Base-by-base conservation (phyloP, 805 yeast species). In the Zygotorulaspora florentina region DNA sequence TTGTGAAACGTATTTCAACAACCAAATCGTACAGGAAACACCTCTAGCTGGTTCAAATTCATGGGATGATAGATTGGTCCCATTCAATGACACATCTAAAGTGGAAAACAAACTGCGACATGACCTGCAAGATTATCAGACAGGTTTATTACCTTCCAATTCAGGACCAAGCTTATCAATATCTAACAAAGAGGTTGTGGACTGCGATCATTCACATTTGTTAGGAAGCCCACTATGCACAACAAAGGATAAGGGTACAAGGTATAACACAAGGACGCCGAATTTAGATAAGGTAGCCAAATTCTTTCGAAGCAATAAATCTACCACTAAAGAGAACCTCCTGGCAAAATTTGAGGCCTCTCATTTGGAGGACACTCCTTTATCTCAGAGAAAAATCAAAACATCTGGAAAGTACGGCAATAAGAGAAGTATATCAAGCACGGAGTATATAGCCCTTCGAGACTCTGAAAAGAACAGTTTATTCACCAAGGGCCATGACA, bases 261-360 rank as follows among this genome's bases (percentile, higher is more conserved):
- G 34, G 30, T 43, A 43, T 25, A 57, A 57, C 40, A 52, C 39
- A 36, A 54, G 57, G 17, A 59, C 67, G 8, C 67, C 65, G 2
- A 58, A 60, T 42, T 39, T 61, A 2, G 54, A 57, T 16, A 54
- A 55, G 35, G 52, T 62, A 26, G 52, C 58, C 2, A 54, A 54
- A 20, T 62, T 56, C 37, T 54, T 61, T 39, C 55, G 51, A 35
- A 44, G 42, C 2, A 50, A 51, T 17, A 52, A 43, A 23, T 48
- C 59, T 2, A 52, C 59, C 8, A 43, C 40, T 5, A 52, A 47
- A 26, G 48, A 44, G 13, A 52, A 45, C 16, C 33, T 53, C 4
- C 30, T 53, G 8, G 29, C 38, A 2, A 49, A 46, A 34, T 47
- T 50, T 17, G 42, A 51, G 29, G 38, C 47, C 12, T 42, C 53